Evolutionary conservation across 148 eudicot genomes (phyloP).

Genomic region (Vaccinium corymbosum): DNA sequence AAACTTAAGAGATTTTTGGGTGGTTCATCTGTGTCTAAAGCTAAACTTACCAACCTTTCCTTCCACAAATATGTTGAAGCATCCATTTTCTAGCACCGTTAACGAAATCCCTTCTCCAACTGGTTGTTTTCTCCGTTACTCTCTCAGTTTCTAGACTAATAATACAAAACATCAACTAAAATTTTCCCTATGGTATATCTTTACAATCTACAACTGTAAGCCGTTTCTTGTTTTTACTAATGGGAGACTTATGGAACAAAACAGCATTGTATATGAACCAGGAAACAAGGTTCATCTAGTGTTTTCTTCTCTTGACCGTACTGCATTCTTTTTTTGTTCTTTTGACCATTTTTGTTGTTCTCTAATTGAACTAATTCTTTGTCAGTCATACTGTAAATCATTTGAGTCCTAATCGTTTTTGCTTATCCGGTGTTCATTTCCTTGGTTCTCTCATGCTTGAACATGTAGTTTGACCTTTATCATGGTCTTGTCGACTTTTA

Average conservation of each 20-base stretch:
- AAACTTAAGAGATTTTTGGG: too few relatives aligned
- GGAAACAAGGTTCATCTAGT: neutral
- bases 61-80: neutral
- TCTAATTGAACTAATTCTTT: neutral
- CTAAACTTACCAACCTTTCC: neutral
- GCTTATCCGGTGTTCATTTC: neutral
- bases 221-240: too few relatives aligned
- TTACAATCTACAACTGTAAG: neutral
- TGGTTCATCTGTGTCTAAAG: neutral
- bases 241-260: neutral
- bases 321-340: neutral
- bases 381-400: neutral
- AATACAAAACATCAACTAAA: neutral
- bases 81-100: conserved; percentile 7
- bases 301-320: neutral
- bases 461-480: neutral
- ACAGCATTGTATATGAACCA: neutral
- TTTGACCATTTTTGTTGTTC: neutral
- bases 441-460: neutral
- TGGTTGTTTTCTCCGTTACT: neutral
- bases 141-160: neutral
- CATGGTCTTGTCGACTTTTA: neutral
- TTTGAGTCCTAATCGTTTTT: conserved; percentile 3
- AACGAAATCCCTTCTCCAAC: neutral
- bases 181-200: neutral